Base-by-base conservation (phyloP, 2,329 filamentous ascomycete species). In the Fusarium sp. region DNA sequence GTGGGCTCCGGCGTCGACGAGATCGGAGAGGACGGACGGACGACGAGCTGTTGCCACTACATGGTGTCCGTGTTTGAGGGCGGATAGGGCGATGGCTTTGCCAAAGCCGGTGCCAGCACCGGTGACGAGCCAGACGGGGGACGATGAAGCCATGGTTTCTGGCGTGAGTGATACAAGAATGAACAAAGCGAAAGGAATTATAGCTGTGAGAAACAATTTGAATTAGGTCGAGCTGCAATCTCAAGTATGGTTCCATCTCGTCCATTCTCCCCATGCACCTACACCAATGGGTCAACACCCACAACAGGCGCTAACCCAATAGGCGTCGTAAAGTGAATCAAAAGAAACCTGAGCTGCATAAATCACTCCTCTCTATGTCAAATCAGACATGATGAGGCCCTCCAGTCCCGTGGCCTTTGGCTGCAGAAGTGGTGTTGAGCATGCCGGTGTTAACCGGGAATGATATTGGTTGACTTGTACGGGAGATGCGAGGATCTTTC, bases 21-120 rank as follows among this genome's bases (percentile, higher is more conserved):
- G 72, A 22, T 47, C 56, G 14, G 29, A 42, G 22, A 74, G 54
- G 13, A 58, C 78, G 3, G 70, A 64, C 2, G 79, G 66, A 47
- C 79, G 81, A 24, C 86, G 85, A 6, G 83, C 81, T 8, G 54
- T 38, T 14, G 86, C 85, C 58, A 89, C 82, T 62, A 88, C 86
- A 54, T 78, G 82, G 71, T 88, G 83, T 13, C 85, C 85, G 11
- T 82, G 80, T 2, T 76, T 75, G 54, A 87, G 83, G 42, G 82
- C 83, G 38, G 83, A 80, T 14, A 84, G 81, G 35, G 83, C 82
- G 5, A 88, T 81, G 71, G 83, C 80, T 37, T 83, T 80, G 27
- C 87, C 86, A 70, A 88, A 83, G 66, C 86, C 86, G 10, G 80
- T 82, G 57, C 83, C 84, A 7, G 83, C 81, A n/a, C 84, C 86